Base-by-base conservation (phyloP, 2,329 filamentous ascomycete species). In the Xylaria sp. region DNA sequence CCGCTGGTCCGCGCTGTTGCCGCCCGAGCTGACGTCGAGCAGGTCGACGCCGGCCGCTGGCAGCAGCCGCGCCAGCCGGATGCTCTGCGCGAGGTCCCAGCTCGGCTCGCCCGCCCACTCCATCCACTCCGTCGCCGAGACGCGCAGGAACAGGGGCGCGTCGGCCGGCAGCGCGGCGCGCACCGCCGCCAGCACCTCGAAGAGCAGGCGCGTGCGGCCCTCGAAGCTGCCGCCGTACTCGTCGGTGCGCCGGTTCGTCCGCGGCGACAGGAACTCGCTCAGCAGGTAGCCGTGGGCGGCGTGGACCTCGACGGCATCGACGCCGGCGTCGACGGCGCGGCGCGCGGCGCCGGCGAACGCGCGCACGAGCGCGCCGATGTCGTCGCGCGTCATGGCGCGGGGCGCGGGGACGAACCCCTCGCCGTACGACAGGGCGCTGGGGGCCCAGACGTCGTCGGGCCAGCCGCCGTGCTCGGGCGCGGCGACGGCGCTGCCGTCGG, bases 21-120 rank as follows among this genome's bases (percentile, higher is more conserved):
- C 92, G 29, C 86, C 91, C 1, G 86, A 87, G 63, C 87, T 91
- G 52, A 96, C 84, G 69, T 97, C 92, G 24, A 96, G 79, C 16
- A 96, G 76, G 69, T 97, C 92, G 40, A 96, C 81, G 24, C 92
- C 92, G 11, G 80, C 77, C 0, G 81, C 82, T 0, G 90, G 88
- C 1, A 97, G 81, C 8, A 88, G 75, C 67, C 83, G 80, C 13
- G 90, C 89, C 2, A 94, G 82, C 49, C 74, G 76, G 57, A 89
- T 82, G 54, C 72, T 89, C 61, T 92, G 81, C 40, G 87, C 81
- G n/a, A 87, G 64, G 4, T 84, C 86, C 91, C 91, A 96, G 20
- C 75, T 79, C 6, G 75, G 72, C 59, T 74, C 62, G 45, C 65
- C 70, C 5, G 68, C 59, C 63, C 70, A 68, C 59, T 86, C 81